Base-by-base conservation (phyloP, 2,329 filamentous ascomycete species). In the Diaporthe destruens region DNA sequence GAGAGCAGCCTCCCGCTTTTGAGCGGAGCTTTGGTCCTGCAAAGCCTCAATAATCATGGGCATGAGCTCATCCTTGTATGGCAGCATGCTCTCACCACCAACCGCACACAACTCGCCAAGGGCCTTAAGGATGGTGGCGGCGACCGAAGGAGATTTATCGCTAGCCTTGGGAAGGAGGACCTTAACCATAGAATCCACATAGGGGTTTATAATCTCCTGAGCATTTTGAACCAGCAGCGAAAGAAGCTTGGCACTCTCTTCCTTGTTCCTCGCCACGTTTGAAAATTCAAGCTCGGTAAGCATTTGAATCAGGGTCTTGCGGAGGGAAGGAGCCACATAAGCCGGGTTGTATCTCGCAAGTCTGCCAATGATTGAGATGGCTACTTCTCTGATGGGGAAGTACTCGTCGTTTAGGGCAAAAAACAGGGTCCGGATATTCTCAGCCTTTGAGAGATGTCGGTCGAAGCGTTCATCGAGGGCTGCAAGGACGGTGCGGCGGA, bases 261-360 rank as follows among this genome's bases (percentile, higher is more conserved):
- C 96, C 82, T 98, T 98, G 82, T 96, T 97, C 59, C 94, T 91
- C 9, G 96, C 89, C 67, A 96, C 96, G 80, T 97, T 97, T 8
- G 96, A 97, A 78, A 98, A 98, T 77, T 98, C 95, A 29, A 99
- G 92, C 78, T 98, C 96, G 0, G 96, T 99, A 74, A 99, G 88
- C 81, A 99, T 92, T 82, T 99, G 97, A 72, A 99, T 95, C 34
- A 99, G 89, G 7, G 97, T 93, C 82, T 99, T 99, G 75, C 96
- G 93, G 51, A 99, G 83, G 0, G 96, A 97, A 1, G 97, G 96
- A 78, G 99, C 97, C 76, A 99, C 95, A 82, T 99, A 99, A 72
- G 97, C 97, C 1, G 96, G 97, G 76, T 99, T 99, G 76, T 95
- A 92, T 68, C 90, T 89, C 0, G 96, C 97, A 71, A 99, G 86